A percentile compares a stretch with the other conserved stretches of the same genome.
Conservation (phyloP, 805 yeast species). For the Starmerella geochares region DNA sequence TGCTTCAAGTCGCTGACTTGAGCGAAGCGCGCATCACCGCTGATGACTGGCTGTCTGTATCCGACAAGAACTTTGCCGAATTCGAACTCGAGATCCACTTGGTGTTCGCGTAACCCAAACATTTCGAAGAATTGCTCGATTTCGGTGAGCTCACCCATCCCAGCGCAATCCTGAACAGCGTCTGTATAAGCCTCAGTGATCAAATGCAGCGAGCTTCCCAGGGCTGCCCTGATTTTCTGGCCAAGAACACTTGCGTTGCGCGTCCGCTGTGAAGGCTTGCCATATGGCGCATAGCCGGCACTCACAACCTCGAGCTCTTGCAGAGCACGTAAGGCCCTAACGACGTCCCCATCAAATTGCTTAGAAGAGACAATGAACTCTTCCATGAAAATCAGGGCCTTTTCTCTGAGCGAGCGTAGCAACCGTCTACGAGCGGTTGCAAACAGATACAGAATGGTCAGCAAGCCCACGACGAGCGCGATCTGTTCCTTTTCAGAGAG, state of each 20-base stretch:
- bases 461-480: constrained; percentile 27
- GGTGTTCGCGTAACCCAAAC: constrained; percentile 34
- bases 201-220: constrained; percentile 29
- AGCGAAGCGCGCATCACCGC: not conserved
- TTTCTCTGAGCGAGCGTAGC: constrained; percentile 28
- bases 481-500: constrained; percentile 11
- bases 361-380: constrained; percentile 24
- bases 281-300: constrained; percentile 19
- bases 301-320: constrained; percentile 30
- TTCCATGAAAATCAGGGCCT: constrained; percentile 26
- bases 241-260: constrained; percentile 14
- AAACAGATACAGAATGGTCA: constrained; percentile 28
- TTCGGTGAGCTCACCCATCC: constrained; percentile 25
- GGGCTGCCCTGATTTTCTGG: constrained; percentile 31
- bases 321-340: constrained; percentile 25
- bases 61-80: constrained; percentile 18
- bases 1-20: constrained; percentile 24
- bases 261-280: not conserved
- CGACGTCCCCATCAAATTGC: constrained; percentile 27
- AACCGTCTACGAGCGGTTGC: constrained; percentile 30
- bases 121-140: constrained; percentile 38
- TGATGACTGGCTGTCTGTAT: not conserved
- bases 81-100: constrained; percentile 26
- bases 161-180: constrained; percentile 28
- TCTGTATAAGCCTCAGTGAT: constrained; percentile 30